Evolutionary conservation across 768 basidiomycete genomes (phyloP).

Genomic region (Rhizopogon rudus): DNA sequence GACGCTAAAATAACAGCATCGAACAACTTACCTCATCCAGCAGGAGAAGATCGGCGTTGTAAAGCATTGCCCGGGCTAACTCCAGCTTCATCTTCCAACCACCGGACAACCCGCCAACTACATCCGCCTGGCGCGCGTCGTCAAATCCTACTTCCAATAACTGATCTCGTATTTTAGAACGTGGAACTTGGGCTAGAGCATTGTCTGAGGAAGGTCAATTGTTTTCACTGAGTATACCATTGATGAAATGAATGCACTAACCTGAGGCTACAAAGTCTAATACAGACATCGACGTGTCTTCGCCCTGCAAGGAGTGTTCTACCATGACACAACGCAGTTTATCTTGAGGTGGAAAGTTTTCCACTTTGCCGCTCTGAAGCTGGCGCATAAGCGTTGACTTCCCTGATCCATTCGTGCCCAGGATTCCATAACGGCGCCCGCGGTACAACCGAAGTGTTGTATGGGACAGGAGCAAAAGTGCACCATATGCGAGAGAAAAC

Average conservation of each 20-base stretch:
- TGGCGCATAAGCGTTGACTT: slow-evolving; percentile 97
- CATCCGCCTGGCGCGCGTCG: slow-evolving; percentile 75
- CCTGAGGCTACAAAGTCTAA: slow-evolving; percentile 89
- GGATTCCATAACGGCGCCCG: slow-evolving; percentile 91
- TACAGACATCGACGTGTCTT: slow-evolving; percentile 78
- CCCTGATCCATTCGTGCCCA: slow-evolving; percentile 94
- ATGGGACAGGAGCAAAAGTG: slow-evolving; percentile 89
- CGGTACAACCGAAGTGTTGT: slow-evolving; percentile 86
- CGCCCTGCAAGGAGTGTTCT: slow-evolving; percentile 93
- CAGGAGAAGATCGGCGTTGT: slow-evolving; percentile 82
- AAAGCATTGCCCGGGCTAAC: slow-evolving; percentile 92
- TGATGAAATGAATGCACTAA: slow-evolving; percentile 26
- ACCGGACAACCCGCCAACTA: slow-evolving; percentile 87
- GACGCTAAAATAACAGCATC: neutral
- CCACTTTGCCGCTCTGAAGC: slow-evolving; percentile 90
- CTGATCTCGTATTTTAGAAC: slow-evolving; percentile 71
- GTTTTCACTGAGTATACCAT: neutral
- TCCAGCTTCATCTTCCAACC: slow-evolving; percentile 99
- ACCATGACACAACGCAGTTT: slow-evolving; percentile 93
- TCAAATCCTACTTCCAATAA: slow-evolving; percentile 90
- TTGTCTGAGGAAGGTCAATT: slow-evolving; percentile 46
- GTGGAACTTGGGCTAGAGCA: slow-evolving; percentile 54
- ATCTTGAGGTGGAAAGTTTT: slow-evolving; percentile 90
- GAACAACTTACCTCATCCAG: slow-evolving; percentile 66
- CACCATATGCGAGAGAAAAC: slow-evolving; percentile 95